These are phyloP conservation scores for Porphyra umbilicalis DNA, from an alignment of 31 red algal genomes.

Conservation along the genomic window DNA sequence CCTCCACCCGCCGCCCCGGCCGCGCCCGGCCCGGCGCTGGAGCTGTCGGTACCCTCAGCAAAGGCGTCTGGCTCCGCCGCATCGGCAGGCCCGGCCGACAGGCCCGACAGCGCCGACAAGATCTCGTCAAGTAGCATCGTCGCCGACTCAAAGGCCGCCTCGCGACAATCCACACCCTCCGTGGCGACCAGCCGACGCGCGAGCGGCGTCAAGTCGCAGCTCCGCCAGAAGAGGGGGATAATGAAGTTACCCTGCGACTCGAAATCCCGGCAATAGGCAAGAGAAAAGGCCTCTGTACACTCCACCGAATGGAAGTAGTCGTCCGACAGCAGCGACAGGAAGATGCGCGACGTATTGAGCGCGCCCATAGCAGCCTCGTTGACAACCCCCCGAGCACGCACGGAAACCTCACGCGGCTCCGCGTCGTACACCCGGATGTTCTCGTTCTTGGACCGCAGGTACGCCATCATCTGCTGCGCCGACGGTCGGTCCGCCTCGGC, in stretches of 20 bases:
- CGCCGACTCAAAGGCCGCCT: constrained; percentile 47
- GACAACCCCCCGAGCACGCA: constrained; percentile 33
- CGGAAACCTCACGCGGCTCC: constrained; percentile 40
- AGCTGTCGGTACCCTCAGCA: neutral
- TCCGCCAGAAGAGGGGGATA: constrained; percentile 49
- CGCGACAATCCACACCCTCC: constrained; percentile 51
- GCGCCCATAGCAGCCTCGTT: constrained; percentile 29
- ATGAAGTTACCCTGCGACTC: constrained; percentile 65
- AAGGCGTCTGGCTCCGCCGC: neutral
- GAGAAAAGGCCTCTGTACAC: constrained; percentile 53
- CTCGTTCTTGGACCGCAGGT: constrained; percentile 21
- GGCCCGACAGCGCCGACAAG: constrained; percentile 19
- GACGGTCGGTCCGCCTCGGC: constrained; percentile 31
- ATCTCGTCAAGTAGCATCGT: constrained; percentile 36
- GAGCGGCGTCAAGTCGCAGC: constrained; percentile 45
- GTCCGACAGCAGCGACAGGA: constrained; percentile 45
- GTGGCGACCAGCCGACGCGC: constrained; percentile 45
- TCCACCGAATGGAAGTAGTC: constrained; percentile 59
- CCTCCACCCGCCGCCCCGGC: neutral
- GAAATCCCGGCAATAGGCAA: constrained; percentile 56
- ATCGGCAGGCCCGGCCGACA: constrained; percentile 5
- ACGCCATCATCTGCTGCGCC: constrained; percentile 44
- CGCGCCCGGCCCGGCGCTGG: neutral
- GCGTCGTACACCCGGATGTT: constrained; percentile 44
- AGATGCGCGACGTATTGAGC: constrained; percentile 38